phyloP scores from a whole-genome alignment of 495 filamentous ascomycete genomes.

The Lasiosphaeris hirsuta region DNA sequence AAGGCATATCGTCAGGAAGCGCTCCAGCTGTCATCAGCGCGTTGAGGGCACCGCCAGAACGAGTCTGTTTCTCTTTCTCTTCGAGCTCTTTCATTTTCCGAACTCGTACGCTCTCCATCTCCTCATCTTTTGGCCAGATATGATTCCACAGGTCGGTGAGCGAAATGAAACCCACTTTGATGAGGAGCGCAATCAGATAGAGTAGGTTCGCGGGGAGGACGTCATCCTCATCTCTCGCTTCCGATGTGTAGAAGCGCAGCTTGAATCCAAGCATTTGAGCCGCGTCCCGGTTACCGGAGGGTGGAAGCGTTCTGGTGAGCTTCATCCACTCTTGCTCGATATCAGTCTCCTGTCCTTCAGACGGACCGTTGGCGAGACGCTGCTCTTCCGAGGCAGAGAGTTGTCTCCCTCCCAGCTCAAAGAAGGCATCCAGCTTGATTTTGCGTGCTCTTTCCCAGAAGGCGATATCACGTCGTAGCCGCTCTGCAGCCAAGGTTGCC shows the following conservation, averaged over 20 bases:
- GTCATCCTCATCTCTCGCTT: conserved; percentile 63
- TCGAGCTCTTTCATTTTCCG: conserved; percentile 72
- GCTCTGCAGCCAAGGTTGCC: conserved; percentile 44
- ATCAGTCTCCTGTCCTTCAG: conserved; percentile 41
- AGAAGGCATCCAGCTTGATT: conserved; percentile 78
- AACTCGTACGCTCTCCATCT: conserved; percentile 67
- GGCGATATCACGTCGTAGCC: conserved; percentile 59
- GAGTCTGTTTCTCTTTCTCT: conserved; percentile 65
- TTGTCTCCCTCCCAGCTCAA: conserved; percentile 69
- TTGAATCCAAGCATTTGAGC: conserved; percentile 97
- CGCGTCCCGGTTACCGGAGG: conserved; percentile 81
- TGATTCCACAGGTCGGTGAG: conserved; percentile 89
- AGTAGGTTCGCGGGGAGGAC: conserved; percentile 84
- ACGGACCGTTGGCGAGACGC: conserved; percentile 42
- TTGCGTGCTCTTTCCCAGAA: conserved; percentile 83
- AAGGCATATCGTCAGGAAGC: conserved; percentile 69
- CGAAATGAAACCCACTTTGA: conserved; percentile 98
- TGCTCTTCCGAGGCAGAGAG: conserved; percentile 49
- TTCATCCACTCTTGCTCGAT: conserved; percentile 68
- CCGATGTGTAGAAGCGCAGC: conserved; percentile 83
- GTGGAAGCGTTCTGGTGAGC: conserved; percentile 74
- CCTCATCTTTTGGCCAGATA: conserved; percentile 78
- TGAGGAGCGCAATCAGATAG: conserved; percentile 82
- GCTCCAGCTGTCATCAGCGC: conserved; percentile 88
- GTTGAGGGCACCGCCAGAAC: conserved; percentile 67